phyloP scores from a whole-genome alignment of 192 early-diverging fungal genomes.

The Gaertneriomyces semiglobifer region DNA sequence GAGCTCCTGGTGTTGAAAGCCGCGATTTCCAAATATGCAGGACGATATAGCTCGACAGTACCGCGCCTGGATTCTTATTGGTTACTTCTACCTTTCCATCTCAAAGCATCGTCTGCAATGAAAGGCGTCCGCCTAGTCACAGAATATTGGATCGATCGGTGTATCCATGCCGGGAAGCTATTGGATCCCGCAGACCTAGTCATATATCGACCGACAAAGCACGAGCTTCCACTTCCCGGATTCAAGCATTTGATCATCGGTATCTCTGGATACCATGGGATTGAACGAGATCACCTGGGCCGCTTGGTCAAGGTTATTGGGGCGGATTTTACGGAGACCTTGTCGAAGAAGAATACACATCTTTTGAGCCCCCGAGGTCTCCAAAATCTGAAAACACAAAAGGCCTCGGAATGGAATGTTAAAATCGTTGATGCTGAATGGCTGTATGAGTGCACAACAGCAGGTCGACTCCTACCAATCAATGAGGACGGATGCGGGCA shows the following conservation, averaged over 20 bases:
- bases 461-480: constrained; percentile 3
- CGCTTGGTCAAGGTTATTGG: constrained; percentile 44
- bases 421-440: constrained; percentile 34
- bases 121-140: constrained; percentile 44
- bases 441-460: constrained; percentile 33
- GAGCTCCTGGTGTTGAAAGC: constrained; percentile 1
- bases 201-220: constrained; percentile 34
- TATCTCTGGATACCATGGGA: constrained; percentile 55
- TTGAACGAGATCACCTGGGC: constrained; percentile 55
- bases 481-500: too few relatives aligned
- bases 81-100: not conserved
- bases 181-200: constrained; percentile 35
- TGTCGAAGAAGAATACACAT: constrained; percentile 41
- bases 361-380: constrained; percentile 27
- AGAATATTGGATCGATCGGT: constrained; percentile 61
- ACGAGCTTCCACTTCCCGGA: constrained; percentile 2
- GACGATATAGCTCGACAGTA: not conserved
- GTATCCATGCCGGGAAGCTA: constrained; percentile 39
- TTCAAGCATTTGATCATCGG: constrained; percentile 33
- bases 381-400: constrained; percentile 25
- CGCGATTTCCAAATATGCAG: not conserved
- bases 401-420: constrained; percentile 44
- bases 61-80: not conserved
- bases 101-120: not conserved
- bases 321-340: constrained; percentile 47